A percentile compares a stretch with the other conserved stretches of the same genome.
Conservation (phyloP, 805 yeast genomes). For the Saccharomycopsis oosterbeekiorum region DNA sequence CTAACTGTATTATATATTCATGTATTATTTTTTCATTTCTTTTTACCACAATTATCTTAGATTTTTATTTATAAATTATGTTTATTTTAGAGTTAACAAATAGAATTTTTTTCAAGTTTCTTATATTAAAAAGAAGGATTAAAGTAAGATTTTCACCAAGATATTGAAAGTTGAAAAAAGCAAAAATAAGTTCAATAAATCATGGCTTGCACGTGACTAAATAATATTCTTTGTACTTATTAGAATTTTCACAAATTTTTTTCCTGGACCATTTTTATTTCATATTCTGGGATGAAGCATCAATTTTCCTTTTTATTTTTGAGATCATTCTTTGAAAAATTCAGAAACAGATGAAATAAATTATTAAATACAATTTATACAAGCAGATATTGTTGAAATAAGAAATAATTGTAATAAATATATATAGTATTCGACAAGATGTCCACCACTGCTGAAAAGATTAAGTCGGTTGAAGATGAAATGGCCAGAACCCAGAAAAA, state of each 20-base stretch:
- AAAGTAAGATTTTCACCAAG: too few relatives aligned
- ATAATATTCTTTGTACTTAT: too few relatives aligned
- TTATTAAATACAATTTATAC: too few relatives aligned
- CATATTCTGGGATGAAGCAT: background rate
- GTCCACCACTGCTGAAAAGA: constrained; percentile 44
- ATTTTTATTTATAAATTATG: background rate
- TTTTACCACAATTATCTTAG: background rate
- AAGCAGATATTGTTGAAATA: too few relatives aligned
- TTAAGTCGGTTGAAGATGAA: constrained; percentile 88
- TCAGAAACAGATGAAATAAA: too few relatives aligned
- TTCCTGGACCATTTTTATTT: background rate
- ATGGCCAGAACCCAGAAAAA: constrained; percentile 98
- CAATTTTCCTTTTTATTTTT: too few relatives aligned
- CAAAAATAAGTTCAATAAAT: background rate
- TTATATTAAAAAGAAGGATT: background rate
- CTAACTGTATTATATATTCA: constrained; percentile 5
- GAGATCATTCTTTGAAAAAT: too few relatives aligned
- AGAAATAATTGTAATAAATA: background rate
- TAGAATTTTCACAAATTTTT: background rate
- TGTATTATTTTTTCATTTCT: background rate
- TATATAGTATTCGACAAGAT: background rate
- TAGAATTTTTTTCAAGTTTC: background rate
- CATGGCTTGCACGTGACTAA: background rate
- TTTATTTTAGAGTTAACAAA: background rate
- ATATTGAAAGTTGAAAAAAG: too few relatives aligned